A percentile compares a stretch with the other conserved stretches of the same genome.
These are phyloP conservation scores for Blakeslea trispora DNA, from an alignment of 371 early-diverging fungal species.

Conservation along the genomic window DNA sequence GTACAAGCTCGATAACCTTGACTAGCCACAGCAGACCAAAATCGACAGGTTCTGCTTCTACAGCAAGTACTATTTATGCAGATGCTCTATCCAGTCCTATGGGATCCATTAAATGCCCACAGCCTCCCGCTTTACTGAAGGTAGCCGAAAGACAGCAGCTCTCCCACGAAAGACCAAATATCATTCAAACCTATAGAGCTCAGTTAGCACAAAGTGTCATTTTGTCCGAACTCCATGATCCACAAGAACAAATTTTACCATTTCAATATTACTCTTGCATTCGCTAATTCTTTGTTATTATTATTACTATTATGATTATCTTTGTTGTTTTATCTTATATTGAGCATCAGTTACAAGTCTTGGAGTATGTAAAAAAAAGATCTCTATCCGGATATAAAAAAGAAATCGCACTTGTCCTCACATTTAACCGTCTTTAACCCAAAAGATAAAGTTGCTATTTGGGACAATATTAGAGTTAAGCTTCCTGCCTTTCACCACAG, in stretches of 20 bases:
- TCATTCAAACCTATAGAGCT: conserved; percentile 22
- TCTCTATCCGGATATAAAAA: no score
- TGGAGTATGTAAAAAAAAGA: no score
- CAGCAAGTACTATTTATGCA: conserved; percentile 3
- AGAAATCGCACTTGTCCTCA: no score
- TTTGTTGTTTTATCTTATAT: no score
- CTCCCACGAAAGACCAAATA: conserved; percentile 14
- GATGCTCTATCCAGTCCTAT: conserved; percentile 11
- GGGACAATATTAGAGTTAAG: no score
- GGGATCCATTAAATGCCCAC: conserved; percentile 1
- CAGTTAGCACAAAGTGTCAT: conserved; percentile 6
- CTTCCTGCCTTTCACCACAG: no score
- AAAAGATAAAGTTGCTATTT: no score
- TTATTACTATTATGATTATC: no score
- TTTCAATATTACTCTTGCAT: not conserved
- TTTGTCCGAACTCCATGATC: not conserved
- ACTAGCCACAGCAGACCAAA: not conserved
- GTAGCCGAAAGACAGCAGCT: conserved; percentile 19
- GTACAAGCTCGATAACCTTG: not conserved
- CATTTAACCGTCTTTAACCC: no score
- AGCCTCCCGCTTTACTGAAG: conserved; percentile 5
- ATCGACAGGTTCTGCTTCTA: not conserved
- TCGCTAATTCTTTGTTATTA: not conserved
- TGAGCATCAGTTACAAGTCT: no score
- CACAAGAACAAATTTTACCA: not conserved